Evolutionary conservation across 2,329 filamentous ascomycete species (phyloP), one percentile per base, ranked within the genome.

Genomic region (Pseudocercospora macadamiae): DNA sequence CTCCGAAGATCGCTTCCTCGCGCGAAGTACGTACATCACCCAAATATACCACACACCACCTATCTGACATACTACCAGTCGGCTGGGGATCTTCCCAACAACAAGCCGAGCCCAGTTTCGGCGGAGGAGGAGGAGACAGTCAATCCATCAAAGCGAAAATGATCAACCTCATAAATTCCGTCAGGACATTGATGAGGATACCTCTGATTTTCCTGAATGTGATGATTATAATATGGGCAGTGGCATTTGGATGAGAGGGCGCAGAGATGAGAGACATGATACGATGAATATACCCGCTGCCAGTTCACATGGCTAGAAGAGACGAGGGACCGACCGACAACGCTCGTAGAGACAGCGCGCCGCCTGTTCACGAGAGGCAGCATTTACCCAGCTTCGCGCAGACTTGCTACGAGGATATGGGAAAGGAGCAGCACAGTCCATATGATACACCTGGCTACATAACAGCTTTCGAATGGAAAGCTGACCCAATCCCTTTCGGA

Each of bases 1-100:
- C 65, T 96, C 91, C 69, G 93, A 96, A 85, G 92, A 96, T 78
- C 89, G 92, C 63, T 96, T 96, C 76, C 89, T 96, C 66, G 89
- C 88, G 57, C 86, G 91, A 76, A 92, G 78, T 88, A 86, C 66
- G 82, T 76, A 25, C 26, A 7, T 18, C 9, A 21, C 45, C 52
- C 52, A 14, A 34, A 10, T n/a, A 1, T 3, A 14, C 18, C 45
- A 18, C 42, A 36, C 48, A 39, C 3, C 14, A 28, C 3, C 23
- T 51, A 12, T 5, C 7, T 18, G 21, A 56, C 34, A 57, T 57
- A 59, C 63, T 65, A 25, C 32, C 48, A 96, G 89, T 97, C 71
- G 93, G 93, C 72, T 93, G 93, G 83, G 93, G 83, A 53, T 79
- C 80, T 44, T 77, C 77, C 52, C 79, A 83, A 51, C 82, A 85